phyloP scores from a whole-genome alignment of 495 filamentous ascomycete species.

The Penicillium pancosmium region DNA sequence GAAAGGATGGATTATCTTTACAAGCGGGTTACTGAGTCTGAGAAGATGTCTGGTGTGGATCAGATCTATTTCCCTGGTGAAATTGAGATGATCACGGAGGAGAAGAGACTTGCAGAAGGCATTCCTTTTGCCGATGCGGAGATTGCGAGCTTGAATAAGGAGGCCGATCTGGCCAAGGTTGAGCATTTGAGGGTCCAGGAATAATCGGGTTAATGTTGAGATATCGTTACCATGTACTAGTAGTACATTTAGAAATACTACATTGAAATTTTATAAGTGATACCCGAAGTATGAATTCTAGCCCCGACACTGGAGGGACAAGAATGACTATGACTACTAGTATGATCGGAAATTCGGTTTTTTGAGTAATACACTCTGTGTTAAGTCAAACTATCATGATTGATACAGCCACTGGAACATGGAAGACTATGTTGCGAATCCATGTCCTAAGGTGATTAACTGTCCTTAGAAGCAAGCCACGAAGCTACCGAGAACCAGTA shows the following conservation, averaged over 20 bases:
- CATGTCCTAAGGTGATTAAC: background rate
- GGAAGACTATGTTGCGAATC: background rate
- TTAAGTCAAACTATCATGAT: background rate
- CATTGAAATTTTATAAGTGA: too few relatives aligned
- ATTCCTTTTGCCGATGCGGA: slow-evolving; percentile 70
- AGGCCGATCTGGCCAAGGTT: slow-evolving; percentile 60
- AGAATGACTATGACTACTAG: too few relatives aligned
- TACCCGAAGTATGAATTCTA: too few relatives aligned
- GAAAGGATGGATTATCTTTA: slow-evolving; percentile 72
- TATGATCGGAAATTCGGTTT: too few relatives aligned
- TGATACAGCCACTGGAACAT: background rate
- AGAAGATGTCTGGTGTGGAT: slow-evolving; percentile 71
- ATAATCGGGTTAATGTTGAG: background rate
- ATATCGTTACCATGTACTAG: too few relatives aligned
- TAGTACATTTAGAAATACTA: too few relatives aligned
- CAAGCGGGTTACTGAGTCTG: slow-evolving; percentile 60
- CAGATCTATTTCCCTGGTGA: slow-evolving; percentile 80
- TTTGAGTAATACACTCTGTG: too few relatives aligned
- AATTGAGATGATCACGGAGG: slow-evolving; percentile 66
- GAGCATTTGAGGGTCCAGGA: slow-evolving; percentile 25
- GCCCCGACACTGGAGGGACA: too few relatives aligned
- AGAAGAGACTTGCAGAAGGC: slow-evolving; percentile 56
- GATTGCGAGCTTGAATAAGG: slow-evolving; percentile 65
- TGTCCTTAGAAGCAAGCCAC: background rate
- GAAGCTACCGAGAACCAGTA: background rate